Percentiles rank a stretch among this genome's conserved stretches.
These are phyloP conservation scores for Penicillium goetzii DNA, from an alignment of 495 filamentous ascomycete species.

Conservation along the genomic window DNA sequence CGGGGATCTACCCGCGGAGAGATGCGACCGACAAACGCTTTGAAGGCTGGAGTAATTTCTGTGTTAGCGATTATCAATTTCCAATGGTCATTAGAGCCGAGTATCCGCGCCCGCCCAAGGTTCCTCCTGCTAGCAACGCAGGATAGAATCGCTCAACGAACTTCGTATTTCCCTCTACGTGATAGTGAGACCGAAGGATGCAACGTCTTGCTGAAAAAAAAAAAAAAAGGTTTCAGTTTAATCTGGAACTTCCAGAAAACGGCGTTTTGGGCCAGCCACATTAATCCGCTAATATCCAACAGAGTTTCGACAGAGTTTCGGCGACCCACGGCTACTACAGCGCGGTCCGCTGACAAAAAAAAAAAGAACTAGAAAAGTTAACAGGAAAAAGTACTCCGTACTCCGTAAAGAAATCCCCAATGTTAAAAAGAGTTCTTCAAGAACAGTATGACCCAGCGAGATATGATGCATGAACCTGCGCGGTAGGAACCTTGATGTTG, in stretches of 20 bases:
- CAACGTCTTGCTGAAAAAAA: neutral
- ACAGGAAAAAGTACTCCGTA: neutral
- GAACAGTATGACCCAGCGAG: neutral
- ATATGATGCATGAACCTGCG: neutral
- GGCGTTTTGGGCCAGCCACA: neutral
- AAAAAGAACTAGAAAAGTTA: neutral
- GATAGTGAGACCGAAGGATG: conserved; percentile 11
- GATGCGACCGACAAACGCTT: conserved; percentile 2
- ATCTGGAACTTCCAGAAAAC: conserved; percentile 10
- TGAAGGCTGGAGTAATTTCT: neutral
- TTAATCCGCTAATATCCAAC: neutral
- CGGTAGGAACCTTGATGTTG: conserved; percentile 1
- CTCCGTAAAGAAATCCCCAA: neutral
- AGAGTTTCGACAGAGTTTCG: conserved; percentile 22
- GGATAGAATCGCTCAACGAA: neutral
- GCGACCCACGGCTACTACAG: conserved; percentile 15
- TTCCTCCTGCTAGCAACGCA: neutral
- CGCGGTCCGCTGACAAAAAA: conserved; percentile 18
- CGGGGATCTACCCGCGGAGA: conserved; percentile 13
- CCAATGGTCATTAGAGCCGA: conserved; percentile 16
- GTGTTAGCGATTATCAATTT: conserved; percentile 20
- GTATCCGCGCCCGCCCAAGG: neutral
- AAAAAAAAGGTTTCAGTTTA: conserved; percentile 4
- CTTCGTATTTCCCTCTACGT: conserved; percentile 4
- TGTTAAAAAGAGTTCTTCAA: conserved; percentile 3